Base-by-base conservation (phyloP, 768 basidiomycete species). In the Rhizopogon rudus region DNA sequence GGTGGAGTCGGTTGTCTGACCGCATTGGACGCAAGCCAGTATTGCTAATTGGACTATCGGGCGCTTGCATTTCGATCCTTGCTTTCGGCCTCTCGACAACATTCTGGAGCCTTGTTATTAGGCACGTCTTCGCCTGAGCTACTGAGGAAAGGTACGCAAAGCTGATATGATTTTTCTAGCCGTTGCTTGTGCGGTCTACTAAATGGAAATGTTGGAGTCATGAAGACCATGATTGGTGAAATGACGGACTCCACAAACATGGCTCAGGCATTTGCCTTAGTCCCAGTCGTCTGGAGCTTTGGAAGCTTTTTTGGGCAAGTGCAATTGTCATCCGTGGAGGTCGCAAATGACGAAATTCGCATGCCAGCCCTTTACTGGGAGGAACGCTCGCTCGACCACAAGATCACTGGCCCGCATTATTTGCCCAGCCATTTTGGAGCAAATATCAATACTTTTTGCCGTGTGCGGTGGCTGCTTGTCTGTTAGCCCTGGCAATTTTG, bases 201-300 rank as follows among this genome's bases (percentile, higher is more conserved):
- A 9, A 74, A 75, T 50, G 75, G 74, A 2, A 75, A 76, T 31
- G 4, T 67, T 1, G 71, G 81, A 3, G 86, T 88, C 33, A 83
- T 87, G 77, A 89, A 88, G 65, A 84, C 81, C 54, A 79, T 82
- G 55, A 77, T 88, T 68, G 85, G 78, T 0, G 86, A 87, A 56
- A 67, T 87, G 37, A 83, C 81, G 78, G 29, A 72, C 41, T 54
- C 54, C 14, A 65, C 58, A 51, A 71, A 65, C 44, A 67, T 67
- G 64, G 71, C 76, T 4, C 67, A 67, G 12, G 75, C 59, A 3
- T 71, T 73, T 53, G 55, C 72, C 14, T 40, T 66, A 10, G 10
- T 73, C 5, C 72, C 67, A 6, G 20, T 64, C 1, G 20, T 67
- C 1, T 72, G 70, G 54, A 60, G 49, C 53, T 17, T 62, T 7